Evolutionary conservation across 371 early-diverging fungal species (phyloP).

Genomic region (Parasitella parasitica): DNA sequence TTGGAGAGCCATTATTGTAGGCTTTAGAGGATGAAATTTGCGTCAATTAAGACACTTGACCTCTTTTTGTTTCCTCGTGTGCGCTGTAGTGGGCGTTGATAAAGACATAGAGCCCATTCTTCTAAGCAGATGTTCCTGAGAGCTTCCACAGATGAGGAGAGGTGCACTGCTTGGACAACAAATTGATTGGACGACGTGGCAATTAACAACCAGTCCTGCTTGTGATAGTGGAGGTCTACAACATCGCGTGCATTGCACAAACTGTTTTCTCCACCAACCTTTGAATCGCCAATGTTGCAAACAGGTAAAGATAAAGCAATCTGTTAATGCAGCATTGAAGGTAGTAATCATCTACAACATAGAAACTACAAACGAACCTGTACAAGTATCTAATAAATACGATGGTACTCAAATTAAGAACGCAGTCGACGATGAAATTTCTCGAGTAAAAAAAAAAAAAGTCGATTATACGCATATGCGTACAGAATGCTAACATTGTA

Average conservation of each 20-base stretch:
- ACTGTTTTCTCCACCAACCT: neutral
- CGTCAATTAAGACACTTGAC: no score
- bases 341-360: neutral
- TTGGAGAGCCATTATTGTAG: no score
- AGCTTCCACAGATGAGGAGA: no score
- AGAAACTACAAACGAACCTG: slow-evolving; percentile 15
- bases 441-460: slow-evolving; percentile 35
- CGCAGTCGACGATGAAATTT: slow-evolving; percentile 46
- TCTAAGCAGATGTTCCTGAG: no score
- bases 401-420: slow-evolving; percentile 41
- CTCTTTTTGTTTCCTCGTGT: no score
- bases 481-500: neutral
- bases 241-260: neutral
- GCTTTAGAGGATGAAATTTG: no score
- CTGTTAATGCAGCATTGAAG: neutral
- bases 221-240: neutral
- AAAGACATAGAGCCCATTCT: no score
- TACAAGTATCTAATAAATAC: slow-evolving; percentile 37
- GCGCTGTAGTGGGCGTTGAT: no score
- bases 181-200: slow-evolving; percentile 3
- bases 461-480: neutral
- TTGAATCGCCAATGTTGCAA: neutral
- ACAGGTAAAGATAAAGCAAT: neutral
- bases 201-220: neutral
- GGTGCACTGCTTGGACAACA: no score